Conservation (phyloP, 306 rosid species). For the Cucumis cinereus region DNA sequence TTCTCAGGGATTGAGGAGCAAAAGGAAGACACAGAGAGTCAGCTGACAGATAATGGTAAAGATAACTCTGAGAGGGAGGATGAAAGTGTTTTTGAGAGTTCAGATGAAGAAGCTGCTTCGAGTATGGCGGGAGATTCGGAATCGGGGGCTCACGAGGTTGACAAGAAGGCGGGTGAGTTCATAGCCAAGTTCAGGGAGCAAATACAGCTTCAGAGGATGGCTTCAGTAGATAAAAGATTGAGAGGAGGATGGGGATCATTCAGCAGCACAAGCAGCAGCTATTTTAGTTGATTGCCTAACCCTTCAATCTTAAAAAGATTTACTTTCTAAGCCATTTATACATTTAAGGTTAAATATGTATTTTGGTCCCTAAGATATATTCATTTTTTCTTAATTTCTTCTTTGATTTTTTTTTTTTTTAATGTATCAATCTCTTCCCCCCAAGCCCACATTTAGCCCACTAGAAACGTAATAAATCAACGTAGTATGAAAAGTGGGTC, state of each 20-base stretch:
- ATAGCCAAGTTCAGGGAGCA: constrained; percentile 89
- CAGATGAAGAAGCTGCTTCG: constrained; percentile 30
- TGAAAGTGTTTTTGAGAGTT: constrained; percentile 24
- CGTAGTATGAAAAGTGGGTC: too few relatives aligned
- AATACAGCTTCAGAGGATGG: constrained; percentile 79
- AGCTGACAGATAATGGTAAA: constrained; percentile 4
- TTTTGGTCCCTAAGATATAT: neutral
- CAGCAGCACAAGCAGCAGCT: constrained; percentile 16
- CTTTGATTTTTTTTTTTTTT: neutral
- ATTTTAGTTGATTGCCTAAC: constrained; percentile 27
- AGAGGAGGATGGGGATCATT: constrained; percentile 31
- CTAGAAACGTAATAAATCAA: too few relatives aligned
- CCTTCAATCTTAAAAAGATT: neutral
- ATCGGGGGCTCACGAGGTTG: constrained; percentile 64
- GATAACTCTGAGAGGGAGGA: constrained; percentile 25
- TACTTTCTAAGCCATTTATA: neutral
- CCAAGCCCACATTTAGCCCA: too few relatives aligned
- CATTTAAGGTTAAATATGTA: neutral
- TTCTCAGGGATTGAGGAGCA: constrained; percentile 14
- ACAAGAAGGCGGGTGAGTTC: constrained; percentile 89
- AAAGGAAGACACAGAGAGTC: constrained; percentile 23
- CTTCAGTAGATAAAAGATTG: constrained; percentile 51
- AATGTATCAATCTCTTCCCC: neutral
- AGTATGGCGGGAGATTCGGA: constrained; percentile 27
- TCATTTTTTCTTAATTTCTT: neutral